A percentile compares a stretch with the other conserved stretches of the same genome.
phyloP scores from a whole-genome alignment of 805 yeast species.

The Kazachstania africana region DNA sequence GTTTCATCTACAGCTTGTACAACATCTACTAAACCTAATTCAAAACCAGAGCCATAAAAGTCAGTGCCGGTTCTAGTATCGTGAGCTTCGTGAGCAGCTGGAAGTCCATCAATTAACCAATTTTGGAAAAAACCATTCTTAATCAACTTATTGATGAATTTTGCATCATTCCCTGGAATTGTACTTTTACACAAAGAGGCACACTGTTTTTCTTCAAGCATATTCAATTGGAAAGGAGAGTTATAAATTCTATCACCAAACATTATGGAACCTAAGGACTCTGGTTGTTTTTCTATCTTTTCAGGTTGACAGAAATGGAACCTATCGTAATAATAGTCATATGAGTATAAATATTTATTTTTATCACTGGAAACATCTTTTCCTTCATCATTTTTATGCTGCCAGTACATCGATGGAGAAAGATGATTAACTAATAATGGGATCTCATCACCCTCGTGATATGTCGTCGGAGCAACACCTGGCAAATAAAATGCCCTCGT shows the following conservation, averaged over 20 bases:
- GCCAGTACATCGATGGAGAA: slow-evolving; percentile 55
- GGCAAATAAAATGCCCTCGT: slow-evolving; percentile 71
- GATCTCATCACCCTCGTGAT: slow-evolving; percentile 56
- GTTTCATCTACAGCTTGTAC: slow-evolving; percentile 12
- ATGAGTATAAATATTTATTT: slow-evolving; percentile 54
- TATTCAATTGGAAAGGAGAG: slow-evolving; percentile 73
- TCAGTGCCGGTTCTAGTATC: slow-evolving; percentile 48
- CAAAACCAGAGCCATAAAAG: slow-evolving; percentile 74
- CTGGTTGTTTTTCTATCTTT: slow-evolving; percentile 51
- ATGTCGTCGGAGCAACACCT: slow-evolving; percentile 92
- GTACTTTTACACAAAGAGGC: slow-evolving; percentile 45
- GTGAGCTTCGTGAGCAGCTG: slow-evolving; percentile 59
- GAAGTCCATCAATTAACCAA: slow-evolving; percentile 92
- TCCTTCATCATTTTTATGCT: slow-evolving; percentile 30
- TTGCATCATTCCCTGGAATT: slow-evolving; percentile 56
- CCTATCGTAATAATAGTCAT: slow-evolving; percentile 72
- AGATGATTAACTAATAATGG: slow-evolving; percentile 82
- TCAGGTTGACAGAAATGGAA: slow-evolving; percentile 76
- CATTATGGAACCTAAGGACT: slow-evolving; percentile 81
- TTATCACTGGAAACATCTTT: slow-evolving; percentile 30
- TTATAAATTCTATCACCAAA: slow-evolving; percentile 93
- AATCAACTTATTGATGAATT: slow-evolving; percentile 68
- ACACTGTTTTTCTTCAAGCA: slow-evolving; percentile 68
- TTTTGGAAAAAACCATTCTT: slow-evolving; percentile 77
- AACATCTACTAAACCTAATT: slow-evolving; percentile 58